A percentile compares a stretch with the other conserved stretches of the same genome.
Evolutionary conservation across 495 filamentous ascomycete species (phyloP).

Genomic region (Thozetella sp.): DNA sequence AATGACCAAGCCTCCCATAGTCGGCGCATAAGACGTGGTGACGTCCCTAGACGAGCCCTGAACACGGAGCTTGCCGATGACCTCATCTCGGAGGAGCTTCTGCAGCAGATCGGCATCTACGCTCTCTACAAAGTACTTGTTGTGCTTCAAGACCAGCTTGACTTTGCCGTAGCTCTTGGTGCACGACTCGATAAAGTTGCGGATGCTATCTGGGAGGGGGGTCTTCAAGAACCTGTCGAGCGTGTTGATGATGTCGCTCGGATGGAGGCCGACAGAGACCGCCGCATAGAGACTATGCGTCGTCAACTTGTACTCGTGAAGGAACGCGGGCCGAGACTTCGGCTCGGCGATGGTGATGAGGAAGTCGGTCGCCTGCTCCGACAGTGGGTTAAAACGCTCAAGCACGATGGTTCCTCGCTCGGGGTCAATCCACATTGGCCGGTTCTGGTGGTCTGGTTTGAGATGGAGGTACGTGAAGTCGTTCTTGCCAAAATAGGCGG

Average conservation of each 20-base stretch:
- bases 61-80: constrained; percentile 46
- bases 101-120: constrained; percentile 84
- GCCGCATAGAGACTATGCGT: constrained; percentile 93
- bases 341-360: constrained; percentile 95
- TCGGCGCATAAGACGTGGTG: constrained; percentile 78
- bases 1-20: constrained; percentile 89
- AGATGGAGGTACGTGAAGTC: constrained; percentile 82
- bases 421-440: constrained; percentile 93
- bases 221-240: constrained; percentile 89
- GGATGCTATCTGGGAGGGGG: constrained; percentile 75
- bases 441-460: constrained; percentile 85
- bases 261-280: constrained; percentile 85
- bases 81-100: constrained; percentile 65
- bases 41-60: constrained; percentile 61
- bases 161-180: constrained; percentile 94
- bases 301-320: constrained; percentile 94
- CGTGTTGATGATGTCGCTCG: constrained; percentile 86
- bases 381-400: constrained; percentile 91
- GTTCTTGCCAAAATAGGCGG: constrained; percentile 46
- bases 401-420: constrained; percentile 81
- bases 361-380: constrained; percentile 88
- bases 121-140: constrained; percentile 91
- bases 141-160: constrained; percentile 92
- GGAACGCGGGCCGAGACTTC: constrained; percentile 78
- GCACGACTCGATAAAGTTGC: constrained; percentile 76